Percentiles rank a stretch among this genome's conserved stretches.
Conservation (phyloP, 2,329 filamentous ascomycete genomes). For the Talaromyces sp. region DNA sequence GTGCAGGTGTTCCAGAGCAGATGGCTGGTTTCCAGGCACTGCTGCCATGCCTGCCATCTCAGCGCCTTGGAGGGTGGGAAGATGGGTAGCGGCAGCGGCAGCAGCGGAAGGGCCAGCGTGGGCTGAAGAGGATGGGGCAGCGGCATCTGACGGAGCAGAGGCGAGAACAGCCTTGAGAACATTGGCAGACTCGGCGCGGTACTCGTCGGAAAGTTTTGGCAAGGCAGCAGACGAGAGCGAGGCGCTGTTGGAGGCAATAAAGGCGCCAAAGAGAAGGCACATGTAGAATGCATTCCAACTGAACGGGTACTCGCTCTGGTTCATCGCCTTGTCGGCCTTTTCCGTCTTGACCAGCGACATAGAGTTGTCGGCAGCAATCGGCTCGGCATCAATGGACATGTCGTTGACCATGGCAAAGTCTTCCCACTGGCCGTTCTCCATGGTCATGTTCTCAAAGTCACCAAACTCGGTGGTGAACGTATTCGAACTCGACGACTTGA, state of each 20-base stretch:
- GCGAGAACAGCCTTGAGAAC: constrained; percentile 43
- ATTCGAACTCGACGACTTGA: constrained; percentile 40
- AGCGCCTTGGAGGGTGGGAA: constrained; percentile 31
- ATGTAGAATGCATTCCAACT: constrained; percentile 71
- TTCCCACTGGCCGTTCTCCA: constrained; percentile 75
- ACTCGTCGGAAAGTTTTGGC: constrained; percentile 42
- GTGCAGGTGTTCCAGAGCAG: constrained; percentile 59
- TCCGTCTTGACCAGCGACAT: constrained; percentile 40
- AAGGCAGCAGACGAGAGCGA: constrained; percentile 56
- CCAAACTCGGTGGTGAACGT: constrained; percentile 63
- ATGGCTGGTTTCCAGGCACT: constrained; percentile 21
- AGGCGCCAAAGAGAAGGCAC: constrained; percentile 93
- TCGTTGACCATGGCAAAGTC: constrained; percentile 73
- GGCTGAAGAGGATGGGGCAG: constrained; percentile 47
- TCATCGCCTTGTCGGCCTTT: constrained; percentile 35
- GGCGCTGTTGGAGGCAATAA: constrained; percentile 82
- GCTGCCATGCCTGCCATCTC: constrained; percentile 36
- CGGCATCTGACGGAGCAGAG: constrained; percentile 37
- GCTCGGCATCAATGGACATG: constrained; percentile 36
- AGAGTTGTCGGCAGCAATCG: constrained; percentile 32
- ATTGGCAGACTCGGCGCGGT: constrained; percentile 43
- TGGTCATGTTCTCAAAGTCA: constrained; percentile 77
- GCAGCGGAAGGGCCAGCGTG: constrained; percentile 22
- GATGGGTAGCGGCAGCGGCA: constrained; percentile 18
- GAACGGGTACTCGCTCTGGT: constrained; percentile 64